Conservation (phyloP, 495 filamentous ascomycete genomes). For the Penicillium alfredii region DNA sequence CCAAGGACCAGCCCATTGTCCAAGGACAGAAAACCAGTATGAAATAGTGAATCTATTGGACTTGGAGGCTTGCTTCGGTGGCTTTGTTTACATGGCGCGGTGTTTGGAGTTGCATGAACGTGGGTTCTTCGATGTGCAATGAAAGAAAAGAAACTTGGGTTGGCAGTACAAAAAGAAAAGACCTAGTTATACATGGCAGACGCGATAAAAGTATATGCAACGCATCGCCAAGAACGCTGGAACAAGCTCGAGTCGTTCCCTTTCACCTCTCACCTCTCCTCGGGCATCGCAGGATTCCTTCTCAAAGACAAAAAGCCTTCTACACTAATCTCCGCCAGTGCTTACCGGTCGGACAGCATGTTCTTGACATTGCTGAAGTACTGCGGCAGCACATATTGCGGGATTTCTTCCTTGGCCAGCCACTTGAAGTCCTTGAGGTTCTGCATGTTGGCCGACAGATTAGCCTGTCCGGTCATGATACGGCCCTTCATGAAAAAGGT, state of each 20-base stretch:
- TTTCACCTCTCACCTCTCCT: too few species aligned
- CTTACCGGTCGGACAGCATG: slow-evolving; percentile 69
- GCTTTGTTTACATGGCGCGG: slow-evolving; percentile 12
- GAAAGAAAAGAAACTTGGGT: slow-evolving; percentile 17
- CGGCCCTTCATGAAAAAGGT: slow-evolving; percentile 91
- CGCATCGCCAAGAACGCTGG: slow-evolving; percentile 17
- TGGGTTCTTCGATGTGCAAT: slow-evolving; percentile 5
- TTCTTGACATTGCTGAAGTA: slow-evolving; percentile 73
- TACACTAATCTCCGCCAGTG: slow-evolving; percentile 1
- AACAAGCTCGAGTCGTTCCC: too few species aligned
- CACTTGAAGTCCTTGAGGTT: slow-evolving; percentile 81
- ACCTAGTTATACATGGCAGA: slow-evolving; percentile 47
- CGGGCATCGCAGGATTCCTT: too few species aligned
- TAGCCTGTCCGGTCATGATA: slow-evolving; percentile 93
- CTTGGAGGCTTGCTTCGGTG: too few species aligned
- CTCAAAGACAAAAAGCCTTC: too few species aligned
- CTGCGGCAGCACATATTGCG: slow-evolving; percentile 49
- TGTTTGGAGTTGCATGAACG: slow-evolving; percentile 18
- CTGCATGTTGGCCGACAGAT: slow-evolving; percentile 65
- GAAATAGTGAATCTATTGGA: too few species aligned
- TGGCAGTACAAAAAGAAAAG: slow-evolving; percentile 22
- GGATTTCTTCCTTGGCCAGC: slow-evolving; percentile 83
- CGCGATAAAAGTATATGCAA: slow-evolving; percentile 39
- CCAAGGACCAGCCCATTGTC: slow-evolving; percentile 48
- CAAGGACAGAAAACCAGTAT: slow-evolving; percentile 60